These are phyloP conservation scores for Fusarium siculi DNA, from an alignment of 2,329 filamentous ascomycete species.

Conservation along the genomic window DNA sequence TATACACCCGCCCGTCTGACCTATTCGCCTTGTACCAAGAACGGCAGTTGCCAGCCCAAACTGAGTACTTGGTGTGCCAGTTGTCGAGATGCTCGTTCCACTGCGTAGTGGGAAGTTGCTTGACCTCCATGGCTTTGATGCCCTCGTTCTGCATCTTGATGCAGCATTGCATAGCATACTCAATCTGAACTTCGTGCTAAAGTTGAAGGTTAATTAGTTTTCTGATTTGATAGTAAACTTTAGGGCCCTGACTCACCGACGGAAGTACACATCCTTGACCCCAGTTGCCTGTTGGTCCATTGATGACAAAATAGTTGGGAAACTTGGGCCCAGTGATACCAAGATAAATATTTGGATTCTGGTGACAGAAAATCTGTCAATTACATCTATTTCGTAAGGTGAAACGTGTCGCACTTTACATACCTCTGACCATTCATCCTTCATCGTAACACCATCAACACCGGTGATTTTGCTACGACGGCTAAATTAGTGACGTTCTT, in stretches of 20 bases:
- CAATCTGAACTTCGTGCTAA: not conserved
- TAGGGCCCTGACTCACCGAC: not conserved
- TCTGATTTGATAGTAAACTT: no score
- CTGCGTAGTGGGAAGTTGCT: not conserved
- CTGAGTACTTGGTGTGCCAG: not conserved
- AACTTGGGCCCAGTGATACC: not conserved
- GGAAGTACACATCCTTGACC: not conserved
- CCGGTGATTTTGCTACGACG: not conserved
- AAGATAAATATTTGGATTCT: not conserved
- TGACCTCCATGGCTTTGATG: not conserved
- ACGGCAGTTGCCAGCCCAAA: not conserved
- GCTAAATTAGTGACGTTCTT: rapidly evolving
- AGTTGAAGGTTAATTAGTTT: no score
- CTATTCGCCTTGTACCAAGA: not conserved
- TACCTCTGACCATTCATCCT: not conserved
- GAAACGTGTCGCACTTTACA: no score
- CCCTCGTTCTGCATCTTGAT: not conserved
- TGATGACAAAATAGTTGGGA: not conserved
- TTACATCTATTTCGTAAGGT: no score
- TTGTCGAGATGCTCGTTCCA: not conserved
- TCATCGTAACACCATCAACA: not conserved
- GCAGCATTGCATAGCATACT: not conserved
- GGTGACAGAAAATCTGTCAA: not conserved
- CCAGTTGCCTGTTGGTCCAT: not conserved
- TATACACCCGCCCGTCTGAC: not conserved